Evolutionary conservation across 176 grass and related monocot species (phyloP).

Genomic region (Raddia distichophylla): DNA sequence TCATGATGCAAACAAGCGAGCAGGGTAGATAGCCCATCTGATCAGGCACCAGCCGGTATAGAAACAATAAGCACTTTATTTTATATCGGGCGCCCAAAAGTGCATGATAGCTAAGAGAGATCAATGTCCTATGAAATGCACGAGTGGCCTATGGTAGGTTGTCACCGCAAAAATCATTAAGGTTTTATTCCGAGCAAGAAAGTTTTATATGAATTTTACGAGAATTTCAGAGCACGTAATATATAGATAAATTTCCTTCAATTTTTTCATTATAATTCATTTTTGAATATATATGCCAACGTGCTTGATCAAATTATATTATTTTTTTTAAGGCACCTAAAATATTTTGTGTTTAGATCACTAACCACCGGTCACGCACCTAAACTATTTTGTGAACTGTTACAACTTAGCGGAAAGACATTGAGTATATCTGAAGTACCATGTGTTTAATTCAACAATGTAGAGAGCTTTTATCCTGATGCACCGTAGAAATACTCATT

Average conservation of each 20-base stretch:
- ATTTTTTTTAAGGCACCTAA: too few relatives aligned
- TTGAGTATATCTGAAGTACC: too few relatives aligned
- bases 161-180: neutral
- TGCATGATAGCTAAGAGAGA: slow-evolving; percentile 15
- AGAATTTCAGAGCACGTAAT: neutral
- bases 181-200: neutral
- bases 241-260: neutral
- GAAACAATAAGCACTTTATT: slow-evolving; percentile 32
- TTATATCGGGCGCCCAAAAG: slow-evolving; percentile 22
- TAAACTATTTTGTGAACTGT: too few relatives aligned
- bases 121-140: neutral
- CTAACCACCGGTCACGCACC: too few relatives aligned
- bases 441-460: too few relatives aligned
- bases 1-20: slow-evolving; percentile 30
- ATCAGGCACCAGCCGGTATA: slow-evolving; percentile 39
- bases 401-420: too few relatives aligned
- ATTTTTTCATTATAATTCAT: neutral
- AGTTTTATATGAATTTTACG: neutral
- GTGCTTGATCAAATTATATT: neutral
- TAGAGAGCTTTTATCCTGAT: too few relatives aligned
- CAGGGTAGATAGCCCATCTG: slow-evolving; percentile 43
- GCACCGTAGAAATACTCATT: neutral
- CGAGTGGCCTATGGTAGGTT: neutral
- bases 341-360: too few relatives aligned
- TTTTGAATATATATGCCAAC: neutral